These are phyloP conservation scores for Helianthus tuberosus DNA, from an alignment of 129 eudicot species.

Conservation along the genomic window DNA sequence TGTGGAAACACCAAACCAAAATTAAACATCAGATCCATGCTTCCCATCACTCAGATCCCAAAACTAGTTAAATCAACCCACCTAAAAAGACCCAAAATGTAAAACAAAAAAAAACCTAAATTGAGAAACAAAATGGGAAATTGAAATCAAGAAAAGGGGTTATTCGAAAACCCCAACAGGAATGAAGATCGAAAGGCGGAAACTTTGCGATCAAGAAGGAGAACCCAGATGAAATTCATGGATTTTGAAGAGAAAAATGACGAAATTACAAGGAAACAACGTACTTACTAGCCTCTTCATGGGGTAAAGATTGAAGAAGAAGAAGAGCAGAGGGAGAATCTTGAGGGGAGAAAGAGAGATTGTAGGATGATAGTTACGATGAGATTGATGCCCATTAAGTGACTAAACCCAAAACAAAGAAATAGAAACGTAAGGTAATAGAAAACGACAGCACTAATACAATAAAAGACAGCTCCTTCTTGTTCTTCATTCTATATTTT, in stretches of 20 bases:
- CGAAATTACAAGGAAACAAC: conserved; percentile 48
- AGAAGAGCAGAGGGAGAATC: conserved; percentile 9
- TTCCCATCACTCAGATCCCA: conserved; percentile 18
- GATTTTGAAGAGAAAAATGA: neutral
- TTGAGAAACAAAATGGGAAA: neutral
- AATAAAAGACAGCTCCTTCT: conserved; percentile 57
- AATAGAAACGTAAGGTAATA: conserved; percentile 63
- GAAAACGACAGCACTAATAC: conserved; percentile 73
- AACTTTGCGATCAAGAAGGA: neutral
- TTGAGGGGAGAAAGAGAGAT: conserved; percentile 36
- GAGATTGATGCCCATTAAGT: conserved; percentile 57
- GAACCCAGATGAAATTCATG: conserved; percentile 29
- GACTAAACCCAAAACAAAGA: conserved; percentile 35
- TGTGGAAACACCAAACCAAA: conserved; percentile 17
- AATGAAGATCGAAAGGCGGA: conserved; percentile 14
- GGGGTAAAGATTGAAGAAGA: conserved; percentile 25
- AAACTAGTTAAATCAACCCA: conserved; percentile 17
- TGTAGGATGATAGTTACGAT: conserved; percentile 43
- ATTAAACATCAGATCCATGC: conserved; percentile 37
- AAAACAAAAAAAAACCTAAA: conserved; percentile 26
- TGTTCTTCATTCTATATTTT: conserved; percentile 31
- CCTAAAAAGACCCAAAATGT: conserved; percentile 5
- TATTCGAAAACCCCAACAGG: conserved; percentile 9
- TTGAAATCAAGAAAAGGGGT: conserved; percentile 23
- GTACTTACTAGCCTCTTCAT: conserved; percentile 98